Evolutionary conservation across 495 filamentous ascomycete species (phyloP).

Genomic region (Podospora didyma): DNA sequence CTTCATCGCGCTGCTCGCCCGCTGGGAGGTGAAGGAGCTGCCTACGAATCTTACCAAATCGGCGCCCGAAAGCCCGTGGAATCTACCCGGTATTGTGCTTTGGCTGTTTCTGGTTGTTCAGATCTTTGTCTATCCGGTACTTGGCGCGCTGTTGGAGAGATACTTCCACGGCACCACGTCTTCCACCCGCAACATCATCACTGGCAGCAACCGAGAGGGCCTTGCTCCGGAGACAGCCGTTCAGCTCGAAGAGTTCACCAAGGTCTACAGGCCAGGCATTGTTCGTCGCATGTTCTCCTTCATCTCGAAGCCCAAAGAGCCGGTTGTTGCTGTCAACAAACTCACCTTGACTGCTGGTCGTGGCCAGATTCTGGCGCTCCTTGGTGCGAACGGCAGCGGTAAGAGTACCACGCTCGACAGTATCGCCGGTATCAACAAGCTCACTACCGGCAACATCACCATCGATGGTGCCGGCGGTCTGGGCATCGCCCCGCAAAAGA

Average conservation of each 20-base stretch:
- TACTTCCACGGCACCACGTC: conserved; percentile 69
- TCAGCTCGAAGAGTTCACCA: conserved; percentile 63
- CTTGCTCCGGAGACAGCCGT: conserved; percentile 50
- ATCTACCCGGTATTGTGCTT: conserved; percentile 59
- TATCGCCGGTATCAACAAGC: conserved; percentile 70
- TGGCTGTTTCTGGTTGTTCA: conserved; percentile 70
- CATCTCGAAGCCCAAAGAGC: conserved; percentile 50
- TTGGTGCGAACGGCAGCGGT: conserved; percentile 83
- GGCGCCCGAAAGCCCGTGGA: conserved; percentile 59
- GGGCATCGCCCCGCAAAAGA: conserved; percentile 86
- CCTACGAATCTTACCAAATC: conserved; percentile 52
- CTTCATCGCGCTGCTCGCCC: conserved; percentile 63
- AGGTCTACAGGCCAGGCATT: conserved; percentile 65
- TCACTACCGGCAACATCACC: conserved; percentile 66
- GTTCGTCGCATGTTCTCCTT: conserved; percentile 55
- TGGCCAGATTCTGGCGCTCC: conserved; percentile 75
- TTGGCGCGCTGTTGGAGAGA: conserved; percentile 70
- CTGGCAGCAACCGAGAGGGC: conserved; percentile 27
- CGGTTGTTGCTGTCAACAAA: conserved; percentile 68
- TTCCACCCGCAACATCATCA: conserved; percentile 52
- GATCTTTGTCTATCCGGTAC: conserved; percentile 64
- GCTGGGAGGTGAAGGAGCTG: conserved; percentile 55
- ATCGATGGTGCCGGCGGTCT: conserved; percentile 69
- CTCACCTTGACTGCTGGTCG: conserved; percentile 61
- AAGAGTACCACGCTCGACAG: conserved; percentile 86